Evolutionary conservation across 2,329 filamentous ascomycete species (phyloP), one percentile per base, ranked within the genome.

Genomic region (Fusarium ramigenum): DNA sequence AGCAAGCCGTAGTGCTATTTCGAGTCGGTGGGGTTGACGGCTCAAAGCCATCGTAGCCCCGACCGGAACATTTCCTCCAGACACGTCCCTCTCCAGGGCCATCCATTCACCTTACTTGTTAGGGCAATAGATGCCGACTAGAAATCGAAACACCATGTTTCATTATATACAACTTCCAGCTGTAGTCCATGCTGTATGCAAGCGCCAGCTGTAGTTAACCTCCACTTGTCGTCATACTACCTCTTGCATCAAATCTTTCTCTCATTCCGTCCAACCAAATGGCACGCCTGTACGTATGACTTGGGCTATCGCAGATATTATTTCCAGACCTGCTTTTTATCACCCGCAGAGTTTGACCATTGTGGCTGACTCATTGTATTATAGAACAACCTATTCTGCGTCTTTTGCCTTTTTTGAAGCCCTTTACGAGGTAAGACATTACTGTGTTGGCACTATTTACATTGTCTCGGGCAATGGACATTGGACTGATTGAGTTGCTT

Each of bases 331-430:
- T 21, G 11, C 25, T 4, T 23, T 42, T 4, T 2, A 32, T 43
- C 21, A 15, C 5, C 12, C 9, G 4, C 19, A 3, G 11, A 18
- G 9, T 15, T 16, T 30, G 2, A 9, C 12, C 15, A 44, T 15
- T 44, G 53, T 44, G 28, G 18, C 53, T 57, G 25, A 46, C 28
- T 34, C 5, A 4, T 9, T 46, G 9, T 4, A 9, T 34, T 15
- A 46, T 14, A 57, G 53, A 57, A 30, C 40, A 44, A 57, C 53
- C 18, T 57, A 57, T 9, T 57, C 53, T 16, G 53, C 53, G 18
- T 57, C 53, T 25, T 57, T 57, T 2, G 53, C 53, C 21, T 57
- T 57, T 12, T 57, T 57, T 57, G 53, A 57, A 34, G 39, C 53
- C 28, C 53, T 57, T 1, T 57, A 57, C 4, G 53, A 57, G 53